A percentile compares a stretch with the other conserved stretches of the same genome.
Evolutionary conservation across 768 basidiomycete genomes (phyloP).

Genomic region (Amyloporia xantha): DNA sequence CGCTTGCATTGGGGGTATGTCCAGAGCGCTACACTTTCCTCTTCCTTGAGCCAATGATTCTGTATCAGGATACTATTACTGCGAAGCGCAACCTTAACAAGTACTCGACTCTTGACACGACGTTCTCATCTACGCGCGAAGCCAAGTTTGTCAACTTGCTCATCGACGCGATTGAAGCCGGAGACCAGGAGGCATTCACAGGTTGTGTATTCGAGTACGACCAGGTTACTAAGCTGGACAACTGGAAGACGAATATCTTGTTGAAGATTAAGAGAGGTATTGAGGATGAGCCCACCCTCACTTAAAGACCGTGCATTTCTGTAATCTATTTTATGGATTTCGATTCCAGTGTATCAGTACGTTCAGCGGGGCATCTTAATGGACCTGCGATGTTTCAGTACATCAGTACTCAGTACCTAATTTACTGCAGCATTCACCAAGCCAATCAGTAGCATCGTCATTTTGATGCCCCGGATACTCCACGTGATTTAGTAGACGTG

Average conservation of each 20-base stretch:
- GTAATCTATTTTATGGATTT: not conserved
- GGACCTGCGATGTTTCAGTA: too few relatives aligned
- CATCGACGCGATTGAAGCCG: slow-evolving; percentile 68
- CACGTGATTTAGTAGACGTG: too few relatives aligned
- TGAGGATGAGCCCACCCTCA: slow-evolving; percentile 41
- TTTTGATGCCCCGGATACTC: too few relatives aligned
- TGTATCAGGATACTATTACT: slow-evolving; percentile 70
- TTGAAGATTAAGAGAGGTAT: slow-evolving; percentile 85
- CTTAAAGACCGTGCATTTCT: too few relatives aligned
- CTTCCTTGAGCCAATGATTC: not conserved
- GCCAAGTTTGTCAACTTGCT: slow-evolving; percentile 79
- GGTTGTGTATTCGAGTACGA: slow-evolving; percentile 88
- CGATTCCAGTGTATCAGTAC: not conserved
- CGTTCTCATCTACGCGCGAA: slow-evolving; percentile 86
- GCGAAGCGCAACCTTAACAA: slow-evolving; percentile 72
- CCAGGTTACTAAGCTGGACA: slow-evolving; percentile 86
- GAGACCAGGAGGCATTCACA: slow-evolving; percentile 70
- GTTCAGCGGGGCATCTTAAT: too few relatives aligned
- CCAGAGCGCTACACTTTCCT: not conserved
- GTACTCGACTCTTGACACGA: slow-evolving; percentile 77
- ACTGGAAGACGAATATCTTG: slow-evolving; percentile 91
- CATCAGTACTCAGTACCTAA: too few relatives aligned
- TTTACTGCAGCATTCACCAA: too few relatives aligned
- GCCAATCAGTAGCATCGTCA: too few relatives aligned
- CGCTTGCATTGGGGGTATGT: slow-evolving; percentile 79